These are phyloP conservation scores for Eragrostis tef DNA, from an alignment of 202 grass and related monocot genomes.

Conservation along the genomic window DNA sequence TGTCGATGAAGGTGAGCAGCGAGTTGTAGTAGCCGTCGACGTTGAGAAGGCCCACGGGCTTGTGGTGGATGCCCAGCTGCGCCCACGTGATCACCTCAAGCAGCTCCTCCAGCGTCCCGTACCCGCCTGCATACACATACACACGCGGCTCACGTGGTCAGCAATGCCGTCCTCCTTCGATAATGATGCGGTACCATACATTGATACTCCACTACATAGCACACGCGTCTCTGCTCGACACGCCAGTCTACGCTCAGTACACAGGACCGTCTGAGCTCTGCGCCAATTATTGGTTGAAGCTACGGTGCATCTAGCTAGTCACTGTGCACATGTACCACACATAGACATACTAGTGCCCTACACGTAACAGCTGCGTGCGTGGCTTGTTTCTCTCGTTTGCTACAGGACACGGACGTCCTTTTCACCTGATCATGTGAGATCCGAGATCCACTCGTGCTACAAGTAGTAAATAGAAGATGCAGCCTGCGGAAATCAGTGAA, in stretches of 20 bases:
- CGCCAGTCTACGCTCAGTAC: background rate
- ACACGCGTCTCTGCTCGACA: background rate
- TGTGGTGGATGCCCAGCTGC: constrained; percentile 91
- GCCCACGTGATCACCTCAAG: constrained; percentile 95
- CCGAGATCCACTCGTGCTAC: background rate
- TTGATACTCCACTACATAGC: background rate
- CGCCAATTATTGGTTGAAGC: constrained; percentile 48
- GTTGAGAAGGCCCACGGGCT: constrained; percentile 87
- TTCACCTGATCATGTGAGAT: background rate
- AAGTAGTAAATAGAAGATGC: background rate
- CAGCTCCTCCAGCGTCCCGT: constrained; percentile 91
- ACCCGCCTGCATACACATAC: constrained; percentile 64
- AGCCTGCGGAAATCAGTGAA: no score
- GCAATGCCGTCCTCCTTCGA: background rate
- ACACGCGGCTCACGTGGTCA: background rate
- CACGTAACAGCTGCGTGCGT: background rate
- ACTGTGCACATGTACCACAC: background rate
- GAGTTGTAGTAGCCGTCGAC: constrained; percentile 97
- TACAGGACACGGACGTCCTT: background rate
- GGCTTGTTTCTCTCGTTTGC: background rate
- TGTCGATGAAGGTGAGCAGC: constrained; percentile 89
- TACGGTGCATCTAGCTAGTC: background rate
- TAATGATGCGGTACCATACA: background rate
- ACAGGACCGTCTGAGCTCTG: background rate
- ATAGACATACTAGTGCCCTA: background rate